A percentile compares a stretch with the other conserved stretches of the same genome.
These are phyloP conservation scores for Sphaerulina musiva DNA, from an alignment of 2,329 filamentous ascomycete species.

Conservation along the genomic window DNA sequence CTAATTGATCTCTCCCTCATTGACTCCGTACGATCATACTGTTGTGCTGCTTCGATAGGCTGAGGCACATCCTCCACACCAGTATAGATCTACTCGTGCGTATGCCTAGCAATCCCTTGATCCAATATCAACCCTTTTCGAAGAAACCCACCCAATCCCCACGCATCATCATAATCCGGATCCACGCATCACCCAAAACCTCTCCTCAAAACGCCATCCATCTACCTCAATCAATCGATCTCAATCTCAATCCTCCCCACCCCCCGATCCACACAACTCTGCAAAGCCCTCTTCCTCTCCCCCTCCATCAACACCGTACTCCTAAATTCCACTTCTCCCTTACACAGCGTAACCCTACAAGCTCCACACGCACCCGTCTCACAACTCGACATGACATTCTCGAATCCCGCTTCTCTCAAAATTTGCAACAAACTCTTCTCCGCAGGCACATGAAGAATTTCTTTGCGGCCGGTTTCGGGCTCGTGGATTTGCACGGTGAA, in stretches of 20 bases:
- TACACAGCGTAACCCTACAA: conserved; percentile 37
- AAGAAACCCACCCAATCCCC: no score
- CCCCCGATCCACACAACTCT: conserved; percentile 35
- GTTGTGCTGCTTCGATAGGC: no score
- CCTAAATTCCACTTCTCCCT: conserved; percentile 37
- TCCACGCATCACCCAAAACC: no score
- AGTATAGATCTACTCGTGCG: no score
- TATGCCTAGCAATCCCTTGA: no score
- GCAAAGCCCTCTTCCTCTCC: conserved; percentile 36
- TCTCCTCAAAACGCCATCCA: no score
- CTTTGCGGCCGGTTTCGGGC: conserved; percentile 24
- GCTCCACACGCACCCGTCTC: conserved; percentile 43
- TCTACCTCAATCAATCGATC: conserved; percentile 13
- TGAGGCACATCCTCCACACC: no score
- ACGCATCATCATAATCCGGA: no score
- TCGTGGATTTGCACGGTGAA: conserved; percentile 53
- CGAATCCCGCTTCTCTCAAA: conserved; percentile 40
- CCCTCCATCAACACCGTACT: conserved; percentile 35
- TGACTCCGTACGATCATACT: no score
- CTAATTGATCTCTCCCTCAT: no score
- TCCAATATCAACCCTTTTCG: no score
- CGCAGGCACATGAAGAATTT: conserved; percentile 41
- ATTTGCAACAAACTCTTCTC: conserved; percentile 39
- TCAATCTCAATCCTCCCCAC: conserved; percentile 30
- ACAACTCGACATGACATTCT: conserved; percentile 38